Evolutionary conservation across 495 filamentous ascomycete genomes (phyloP).

Genomic region (Penicillium bialowiezense): DNA sequence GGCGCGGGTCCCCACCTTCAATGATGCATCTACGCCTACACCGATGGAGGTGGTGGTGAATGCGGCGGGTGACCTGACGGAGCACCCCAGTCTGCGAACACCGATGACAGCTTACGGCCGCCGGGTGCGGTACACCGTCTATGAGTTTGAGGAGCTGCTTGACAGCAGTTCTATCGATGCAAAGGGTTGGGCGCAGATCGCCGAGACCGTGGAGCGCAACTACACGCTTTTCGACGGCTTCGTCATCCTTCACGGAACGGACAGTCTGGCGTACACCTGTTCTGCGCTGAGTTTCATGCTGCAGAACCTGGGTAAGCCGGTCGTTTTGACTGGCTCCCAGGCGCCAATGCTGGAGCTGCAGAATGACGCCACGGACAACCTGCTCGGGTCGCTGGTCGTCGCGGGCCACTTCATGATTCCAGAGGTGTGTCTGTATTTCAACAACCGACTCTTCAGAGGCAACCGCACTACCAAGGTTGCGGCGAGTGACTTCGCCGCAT

Average conservation of each 20-base stretch:
- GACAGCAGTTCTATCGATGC: slow-evolving; percentile 92
- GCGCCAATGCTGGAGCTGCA: slow-evolving; percentile 90
- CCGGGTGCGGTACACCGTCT: slow-evolving; percentile 79
- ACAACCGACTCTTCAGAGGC: slow-evolving; percentile 86
- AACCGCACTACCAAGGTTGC: slow-evolving; percentile 90
- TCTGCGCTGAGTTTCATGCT: slow-evolving; percentile 96
- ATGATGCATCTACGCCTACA: slow-evolving; percentile 68
- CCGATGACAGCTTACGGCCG: slow-evolving; percentile 78
- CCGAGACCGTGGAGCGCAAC: slow-evolving; percentile 64
- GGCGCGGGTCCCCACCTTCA: slow-evolving; percentile 81
- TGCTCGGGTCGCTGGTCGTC: slow-evolving; percentile 88
- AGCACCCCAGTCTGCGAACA: slow-evolving; percentile 65
- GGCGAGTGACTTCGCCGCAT: slow-evolving; percentile 81
- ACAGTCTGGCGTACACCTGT: slow-evolving; percentile 87
- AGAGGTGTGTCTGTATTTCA: slow-evolving; percentile 95
- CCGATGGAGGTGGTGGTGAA: slow-evolving; percentile 54
- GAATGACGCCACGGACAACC: slow-evolving; percentile 93
- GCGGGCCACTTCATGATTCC: slow-evolving; percentile 96
- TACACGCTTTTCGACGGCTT: slow-evolving; percentile 93
- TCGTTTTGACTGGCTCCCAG: slow-evolving; percentile 89
- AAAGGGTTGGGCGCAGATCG: slow-evolving; percentile 87
- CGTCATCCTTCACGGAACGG: slow-evolving; percentile 94
- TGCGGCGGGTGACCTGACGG: slow-evolving; percentile 37
- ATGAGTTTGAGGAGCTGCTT: slow-evolving; percentile 83
- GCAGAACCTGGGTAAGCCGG: slow-evolving; percentile 84